Evolutionary conservation across 1,139 yeast genomes (phyloP).

Genomic region (Kluyveromyces sp.): DNA sequence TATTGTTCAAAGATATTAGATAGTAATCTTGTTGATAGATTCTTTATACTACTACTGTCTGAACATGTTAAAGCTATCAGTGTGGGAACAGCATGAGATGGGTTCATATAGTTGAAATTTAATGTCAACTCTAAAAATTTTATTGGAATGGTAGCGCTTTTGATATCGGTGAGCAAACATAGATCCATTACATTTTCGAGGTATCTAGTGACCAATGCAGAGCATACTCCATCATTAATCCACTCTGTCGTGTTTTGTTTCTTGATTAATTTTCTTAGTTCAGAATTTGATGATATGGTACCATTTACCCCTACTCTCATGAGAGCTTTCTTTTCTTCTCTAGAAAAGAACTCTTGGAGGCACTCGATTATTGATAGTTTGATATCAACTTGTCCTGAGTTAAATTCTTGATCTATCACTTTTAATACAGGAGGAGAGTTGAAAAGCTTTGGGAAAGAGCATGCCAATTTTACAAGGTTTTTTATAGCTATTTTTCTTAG

Average conservation of each 20-base stretch:
- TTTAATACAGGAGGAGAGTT: constrained; percentile 45
- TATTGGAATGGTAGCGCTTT: constrained; percentile 42
- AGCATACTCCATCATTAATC: constrained; percentile 58
- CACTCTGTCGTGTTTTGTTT: constrained; percentile 32
- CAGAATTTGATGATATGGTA: constrained; percentile 15
- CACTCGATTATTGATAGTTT: constrained; percentile 48
- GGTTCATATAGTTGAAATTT: constrained; percentile 65
- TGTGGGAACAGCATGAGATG: constrained; percentile 59
- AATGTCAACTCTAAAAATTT: constrained; percentile 49
- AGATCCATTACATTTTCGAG: constrained; percentile 40
- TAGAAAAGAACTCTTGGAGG: constrained; percentile 45
- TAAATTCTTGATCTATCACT: constrained; percentile 47
- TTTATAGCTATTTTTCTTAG: constrained; percentile 46
- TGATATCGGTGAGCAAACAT: constrained; percentile 41
- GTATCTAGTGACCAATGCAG: constrained; percentile 62
- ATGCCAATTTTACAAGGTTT: constrained; percentile 51
- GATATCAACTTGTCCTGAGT: constrained; percentile 31
- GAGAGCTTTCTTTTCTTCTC: constrained; percentile 43
- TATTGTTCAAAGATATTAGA: constrained; percentile 51
- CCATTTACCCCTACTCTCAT: constrained; percentile 33
- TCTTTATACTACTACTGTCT: constrained; percentile 35
- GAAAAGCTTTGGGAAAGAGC: constrained; percentile 55
- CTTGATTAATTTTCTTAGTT: constrained; percentile 27
- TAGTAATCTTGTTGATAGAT: constrained; percentile 47
- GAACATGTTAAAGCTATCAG: constrained; percentile 65